phyloP scores from a whole-genome alignment of 1,284 basidiomycete species.

The Rhodotorula sp. region DNA sequence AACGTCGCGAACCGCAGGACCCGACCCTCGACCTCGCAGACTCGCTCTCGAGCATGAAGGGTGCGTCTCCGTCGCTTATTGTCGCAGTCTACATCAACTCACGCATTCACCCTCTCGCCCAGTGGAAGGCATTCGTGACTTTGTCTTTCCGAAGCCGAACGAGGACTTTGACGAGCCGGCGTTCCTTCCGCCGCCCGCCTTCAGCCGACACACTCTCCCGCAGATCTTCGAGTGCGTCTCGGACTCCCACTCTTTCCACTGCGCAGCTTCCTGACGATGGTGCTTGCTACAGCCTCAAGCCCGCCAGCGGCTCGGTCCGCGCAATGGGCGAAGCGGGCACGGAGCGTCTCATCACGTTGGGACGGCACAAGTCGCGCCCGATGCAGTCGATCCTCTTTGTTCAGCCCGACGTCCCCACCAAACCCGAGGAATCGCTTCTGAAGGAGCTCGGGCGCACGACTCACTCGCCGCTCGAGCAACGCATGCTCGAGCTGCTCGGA shows the following conservation, averaged over 20 bases:
- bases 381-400: conserved; percentile 67
- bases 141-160: conserved; percentile 32
- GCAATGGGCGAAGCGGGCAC: conserved; percentile 64
- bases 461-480: conserved; percentile 49
- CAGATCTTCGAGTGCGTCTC: conserved; percentile 70
- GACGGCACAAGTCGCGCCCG: conserved; percentile 74
- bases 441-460: conserved; percentile 18
- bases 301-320: conserved; percentile 42
- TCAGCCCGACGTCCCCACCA: conserved; percentile 59
- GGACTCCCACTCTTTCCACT: background rate
- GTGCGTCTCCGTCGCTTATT: conserved; percentile 53
- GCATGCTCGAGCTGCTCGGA: conserved; percentile 61
- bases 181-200: conserved; percentile 77
- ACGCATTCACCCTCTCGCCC: background rate
- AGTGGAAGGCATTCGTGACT: conserved; percentile 39
- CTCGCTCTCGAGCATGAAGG: conserved; percentile 75
- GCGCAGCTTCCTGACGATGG: background rate
- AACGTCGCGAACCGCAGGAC: conserved; percentile 57
- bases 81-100: too few species aligned
- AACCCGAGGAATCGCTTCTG: conserved; percentile 12
- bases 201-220: conserved; percentile 73
- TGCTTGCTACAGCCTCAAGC: conserved; percentile 63
- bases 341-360: conserved; percentile 68
- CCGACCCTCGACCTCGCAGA: conserved; percentile 66
- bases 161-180: conserved; percentile 51